Conservation (phyloP, 1,139 yeast species). For the Yamadazyma dendronema region DNA sequence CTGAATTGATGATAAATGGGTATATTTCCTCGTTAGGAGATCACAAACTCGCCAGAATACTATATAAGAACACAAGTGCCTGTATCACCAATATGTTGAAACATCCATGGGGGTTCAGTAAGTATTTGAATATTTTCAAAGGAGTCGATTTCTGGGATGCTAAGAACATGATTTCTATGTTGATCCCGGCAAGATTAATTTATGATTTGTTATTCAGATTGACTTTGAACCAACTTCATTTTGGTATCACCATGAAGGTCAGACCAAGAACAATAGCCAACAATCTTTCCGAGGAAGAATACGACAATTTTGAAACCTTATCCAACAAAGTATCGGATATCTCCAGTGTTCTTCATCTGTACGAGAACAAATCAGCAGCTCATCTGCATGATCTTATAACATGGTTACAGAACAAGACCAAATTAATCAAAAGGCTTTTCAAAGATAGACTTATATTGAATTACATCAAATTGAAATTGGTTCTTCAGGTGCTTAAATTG, state of each 20-base stretch:
- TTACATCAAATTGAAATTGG: slow-evolving; percentile 14
- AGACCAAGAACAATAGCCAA: slow-evolving; percentile 41
- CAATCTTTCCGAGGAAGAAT: slow-evolving; percentile 20
- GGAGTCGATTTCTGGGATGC: slow-evolving; percentile 32
- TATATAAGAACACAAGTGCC: slow-evolving; percentile 15
- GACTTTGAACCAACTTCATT: slow-evolving; percentile 47
- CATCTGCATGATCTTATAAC: neutral
- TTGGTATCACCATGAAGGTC: slow-evolving; percentile 28
- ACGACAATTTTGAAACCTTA: slow-evolving; percentile 14
- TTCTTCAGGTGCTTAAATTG: slow-evolving; percentile 20
- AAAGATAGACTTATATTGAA: slow-evolving; percentile 8
- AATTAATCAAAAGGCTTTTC: slow-evolving; percentile 6
- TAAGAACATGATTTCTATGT: slow-evolving; percentile 31
- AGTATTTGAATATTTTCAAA: slow-evolving; percentile 16
- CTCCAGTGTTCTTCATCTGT: neutral
- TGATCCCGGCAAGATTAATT: slow-evolving; percentile 36
- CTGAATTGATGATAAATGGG: slow-evolving; percentile 37
- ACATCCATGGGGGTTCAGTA: slow-evolving; percentile 12
- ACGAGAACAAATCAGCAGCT: neutral
- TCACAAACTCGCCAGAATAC: slow-evolving; percentile 26
- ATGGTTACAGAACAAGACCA: slow-evolving; percentile 3
- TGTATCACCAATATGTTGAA: slow-evolving; percentile 9
- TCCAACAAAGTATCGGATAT: slow-evolving; percentile 4
- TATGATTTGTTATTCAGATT: slow-evolving; percentile 40
- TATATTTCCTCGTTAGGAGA: slow-evolving; percentile 42